Evolutionary conservation across 352 stramenopile species (phyloP), one percentile per base, ranked within the genome.

Genomic region (Pythium insidiosum): DNA sequence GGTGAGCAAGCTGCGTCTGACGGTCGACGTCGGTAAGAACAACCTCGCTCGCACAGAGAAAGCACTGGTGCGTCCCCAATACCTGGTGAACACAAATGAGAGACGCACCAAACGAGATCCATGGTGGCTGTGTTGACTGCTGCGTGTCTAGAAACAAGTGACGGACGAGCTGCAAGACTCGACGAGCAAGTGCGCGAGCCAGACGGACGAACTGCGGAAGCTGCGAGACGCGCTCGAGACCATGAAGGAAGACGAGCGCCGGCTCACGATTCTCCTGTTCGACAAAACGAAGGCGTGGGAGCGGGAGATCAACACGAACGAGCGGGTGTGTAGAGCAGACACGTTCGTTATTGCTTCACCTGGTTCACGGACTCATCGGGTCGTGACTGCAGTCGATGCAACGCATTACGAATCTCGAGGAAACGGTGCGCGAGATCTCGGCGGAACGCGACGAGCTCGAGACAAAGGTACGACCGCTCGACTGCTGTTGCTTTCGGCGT

Each of bases 281-380:
- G 73, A 88, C 26, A 86, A 88, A 45, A 86, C 71, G 0, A 83
- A 78, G 25, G 73, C 71, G 6, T 88, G 68, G 71, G 71, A 88
- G 49, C 64, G 73, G 19, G 73, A 85, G 26, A 69, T 83, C 38
- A 67, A 13, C 19, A 53, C 47, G 5, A 89, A 77, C 43, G 50
- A 74, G 15, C 71, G 50, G 56, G 71, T 81, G 29, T 7, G 53
- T 33, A n/a, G 6, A 43, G 28, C 28, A 37, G 25, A 47, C 4
- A 5, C 7, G 11, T 34, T 10, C 11, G 38, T 6, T 20, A 6
- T 10, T 31, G 38, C 9, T 31, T 15, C 10, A 11, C 5, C 5
- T 31, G 22, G 5, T 23, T n/a, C n/a, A n/a, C n/a, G n/a, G n/a
- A 6, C 38, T 35, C 5, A 10, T 34, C 34, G 6, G 34, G 34